phyloP scores from a whole-genome alignment of 306 rosid genomes.

The Medicago lupulina region DNA sequence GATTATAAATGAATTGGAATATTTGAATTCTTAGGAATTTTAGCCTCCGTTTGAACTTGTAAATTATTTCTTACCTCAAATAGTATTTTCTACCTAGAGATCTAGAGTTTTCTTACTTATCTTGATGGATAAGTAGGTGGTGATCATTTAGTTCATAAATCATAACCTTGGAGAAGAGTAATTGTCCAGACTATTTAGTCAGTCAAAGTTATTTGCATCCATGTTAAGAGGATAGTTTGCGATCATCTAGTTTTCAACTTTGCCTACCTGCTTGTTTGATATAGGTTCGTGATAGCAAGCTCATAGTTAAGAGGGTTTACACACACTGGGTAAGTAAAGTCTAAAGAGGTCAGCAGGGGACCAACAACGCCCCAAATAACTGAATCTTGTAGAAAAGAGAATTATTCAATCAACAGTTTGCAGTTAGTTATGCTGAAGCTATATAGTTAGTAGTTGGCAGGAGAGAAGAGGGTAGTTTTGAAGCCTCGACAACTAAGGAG shows the following conservation, averaged over 20 bases:
- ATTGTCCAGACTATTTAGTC: neutral
- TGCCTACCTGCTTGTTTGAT: too few relatives aligned
- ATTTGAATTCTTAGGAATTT: constrained; percentile 21
- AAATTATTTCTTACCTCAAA: constrained; percentile 7
- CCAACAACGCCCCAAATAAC: neutral
- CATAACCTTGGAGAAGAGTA: constrained; percentile 15
- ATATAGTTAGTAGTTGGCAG: constrained; percentile 1
- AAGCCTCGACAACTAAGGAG: neutral
- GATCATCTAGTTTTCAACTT: neutral
- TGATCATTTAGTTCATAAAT: constrained; percentile 6
- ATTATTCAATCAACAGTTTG: neutral
- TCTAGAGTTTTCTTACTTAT: neutral
- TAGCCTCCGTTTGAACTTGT: neutral
- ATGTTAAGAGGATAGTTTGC: neutral
- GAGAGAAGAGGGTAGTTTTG: constrained; percentile 7
- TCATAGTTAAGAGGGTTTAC: neutral
- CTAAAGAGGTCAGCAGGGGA: neutral
- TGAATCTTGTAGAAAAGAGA: neutral
- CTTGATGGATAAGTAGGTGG: neutral
- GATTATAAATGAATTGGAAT: neutral
- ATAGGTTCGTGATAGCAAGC: too few relatives aligned
- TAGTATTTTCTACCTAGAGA: neutral
- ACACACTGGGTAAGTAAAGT: neutral
- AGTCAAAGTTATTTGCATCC: neutral
- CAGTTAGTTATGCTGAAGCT: constrained; percentile 1